A percentile compares a stretch with the other conserved stretches of the same genome.
These are phyloP conservation scores for Solanum pinnatisectum DNA, from an alignment of 257 asterid genomes.

Conservation along the genomic window DNA sequence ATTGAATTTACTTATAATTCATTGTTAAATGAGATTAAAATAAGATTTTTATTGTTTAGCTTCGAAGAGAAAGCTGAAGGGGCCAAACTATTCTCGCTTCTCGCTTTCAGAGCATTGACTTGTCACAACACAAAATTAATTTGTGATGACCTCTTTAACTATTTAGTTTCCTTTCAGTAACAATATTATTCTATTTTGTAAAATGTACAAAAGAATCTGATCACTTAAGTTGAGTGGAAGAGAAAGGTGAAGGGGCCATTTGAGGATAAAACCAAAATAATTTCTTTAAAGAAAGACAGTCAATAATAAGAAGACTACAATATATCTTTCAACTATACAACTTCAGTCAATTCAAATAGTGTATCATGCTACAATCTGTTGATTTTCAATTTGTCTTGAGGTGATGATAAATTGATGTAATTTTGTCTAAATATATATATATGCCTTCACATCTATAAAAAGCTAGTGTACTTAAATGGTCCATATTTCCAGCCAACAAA, in stretches of 20 bases:
- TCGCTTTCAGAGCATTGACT: background rate
- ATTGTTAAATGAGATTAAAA: background rate
- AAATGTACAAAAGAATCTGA: background rate
- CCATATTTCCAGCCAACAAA: background rate
- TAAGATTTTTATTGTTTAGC: no score
- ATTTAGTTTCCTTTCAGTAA: background rate
- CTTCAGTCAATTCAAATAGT: background rate
- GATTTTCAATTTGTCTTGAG: background rate
- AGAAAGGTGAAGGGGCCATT: background rate
- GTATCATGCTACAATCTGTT: background rate
- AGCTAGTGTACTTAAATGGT: background rate
- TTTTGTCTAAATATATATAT: background rate
- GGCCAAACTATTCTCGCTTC: no score
- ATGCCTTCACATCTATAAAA: background rate
- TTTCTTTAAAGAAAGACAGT: background rate
- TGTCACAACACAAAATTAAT: background rate
- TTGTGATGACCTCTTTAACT: background rate
- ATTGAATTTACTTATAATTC: no score
- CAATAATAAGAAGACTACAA: background rate
- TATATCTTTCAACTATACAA: background rate
- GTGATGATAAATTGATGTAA: background rate
- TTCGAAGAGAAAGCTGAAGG: no score
- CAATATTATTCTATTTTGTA: background rate
- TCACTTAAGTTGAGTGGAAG: background rate
- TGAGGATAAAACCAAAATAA: background rate